Conservation (phyloP, 495 filamentous ascomycete genomes). For the Coniosporium apollinis region DNA sequence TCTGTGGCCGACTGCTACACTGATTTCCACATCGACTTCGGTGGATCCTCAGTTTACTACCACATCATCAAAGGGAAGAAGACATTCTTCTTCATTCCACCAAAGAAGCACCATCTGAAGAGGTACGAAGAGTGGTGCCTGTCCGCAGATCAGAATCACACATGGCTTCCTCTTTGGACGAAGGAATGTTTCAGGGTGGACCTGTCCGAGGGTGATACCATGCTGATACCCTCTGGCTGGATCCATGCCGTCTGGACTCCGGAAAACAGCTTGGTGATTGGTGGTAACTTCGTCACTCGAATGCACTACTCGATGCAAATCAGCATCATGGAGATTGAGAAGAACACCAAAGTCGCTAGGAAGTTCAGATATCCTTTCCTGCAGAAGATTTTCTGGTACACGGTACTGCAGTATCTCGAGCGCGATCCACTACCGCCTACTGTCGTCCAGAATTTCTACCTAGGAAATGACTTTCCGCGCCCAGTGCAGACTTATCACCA, state of each 20-base stretch:
- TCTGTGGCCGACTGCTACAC: slow-evolving; percentile 67
- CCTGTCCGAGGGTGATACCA: slow-evolving; percentile 55
- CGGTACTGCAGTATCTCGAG: slow-evolving; percentile 47
- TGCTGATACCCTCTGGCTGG: slow-evolving; percentile 67
- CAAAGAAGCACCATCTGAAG: slow-evolving; percentile 57
- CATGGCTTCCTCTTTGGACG: slow-evolving; percentile 48
- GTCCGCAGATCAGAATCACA: slow-evolving; percentile 53
- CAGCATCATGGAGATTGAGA: slow-evolving; percentile 52
- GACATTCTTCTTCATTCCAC: slow-evolving; percentile 64
- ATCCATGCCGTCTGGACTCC: slow-evolving; percentile 73
- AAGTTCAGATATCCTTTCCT: slow-evolving; percentile 61
- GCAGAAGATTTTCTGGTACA: slow-evolving; percentile 61
- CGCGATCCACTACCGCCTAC: slow-evolving; percentile 46
- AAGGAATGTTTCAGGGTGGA: slow-evolving; percentile 62
- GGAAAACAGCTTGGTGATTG: slow-evolving; percentile 58
- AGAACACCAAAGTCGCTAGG: slow-evolving; percentile 49
- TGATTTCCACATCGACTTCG: slow-evolving; percentile 71
- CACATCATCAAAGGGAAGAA: slow-evolving; percentile 63
- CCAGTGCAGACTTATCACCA: slow-evolving; percentile 40
- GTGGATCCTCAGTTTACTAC: slow-evolving; percentile 63
- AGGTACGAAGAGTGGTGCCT: slow-evolving; percentile 67
- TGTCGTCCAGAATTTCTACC: slow-evolving; percentile 38
- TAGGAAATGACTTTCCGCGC: slow-evolving; percentile 39
- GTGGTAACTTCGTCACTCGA: slow-evolving; percentile 58
- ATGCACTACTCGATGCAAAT: slow-evolving; percentile 60